These are phyloP conservation scores for Flammula alnicola DNA, from an alignment of 1,284 basidiomycete species.

Conservation along the genomic window DNA sequence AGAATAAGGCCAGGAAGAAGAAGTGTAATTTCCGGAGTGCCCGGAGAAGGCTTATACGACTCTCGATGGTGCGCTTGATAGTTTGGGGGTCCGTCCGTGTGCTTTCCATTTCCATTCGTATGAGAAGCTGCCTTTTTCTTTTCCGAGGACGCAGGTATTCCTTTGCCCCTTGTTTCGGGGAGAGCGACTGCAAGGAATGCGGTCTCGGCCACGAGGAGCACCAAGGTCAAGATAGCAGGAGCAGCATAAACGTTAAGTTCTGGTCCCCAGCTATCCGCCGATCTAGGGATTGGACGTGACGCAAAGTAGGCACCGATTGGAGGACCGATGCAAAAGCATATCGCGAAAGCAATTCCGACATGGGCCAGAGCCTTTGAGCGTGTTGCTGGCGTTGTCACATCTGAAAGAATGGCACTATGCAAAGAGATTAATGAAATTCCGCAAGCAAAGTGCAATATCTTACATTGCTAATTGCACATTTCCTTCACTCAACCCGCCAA, in stretches of 20 bases:
- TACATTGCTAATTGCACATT: conserved; percentile 84
- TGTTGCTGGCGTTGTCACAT: conserved; percentile 78
- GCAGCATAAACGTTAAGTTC: conserved; percentile 86
- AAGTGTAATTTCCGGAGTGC: conserved; percentile 74
- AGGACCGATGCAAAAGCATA: conserved; percentile 88
- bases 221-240: conserved; percentile 79
- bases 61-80: conserved; percentile 44
- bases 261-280: conserved; percentile 59
- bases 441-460: conserved; percentile 29
- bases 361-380: conserved; percentile 87
- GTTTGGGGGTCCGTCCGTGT: conserved; percentile 13
- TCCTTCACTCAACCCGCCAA: conserved; percentile 90
- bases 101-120: conserved; percentile 18
- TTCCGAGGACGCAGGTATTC: conserved; percentile 23
- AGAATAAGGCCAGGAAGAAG: conserved; percentile 85
- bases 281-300: conserved; percentile 64
- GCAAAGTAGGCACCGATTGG: conserved; percentile 86
- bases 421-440: conserved; percentile 5
- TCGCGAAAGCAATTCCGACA: conserved; percentile 91
- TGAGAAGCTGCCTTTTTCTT: conserved; percentile 29
- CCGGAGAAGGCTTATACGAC: conserved; percentile 56
- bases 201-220: conserved; percentile 73
- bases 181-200: conserved; percentile 74
- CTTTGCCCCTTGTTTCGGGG: conserved; percentile 73
- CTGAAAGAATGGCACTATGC: conserved; percentile 83